Percentiles rank a stretch among this genome's conserved stretches.
Conservation (phyloP, 2,329 filamentous ascomycete genomes). For the Paraphaeosphaeria minitans region DNA sequence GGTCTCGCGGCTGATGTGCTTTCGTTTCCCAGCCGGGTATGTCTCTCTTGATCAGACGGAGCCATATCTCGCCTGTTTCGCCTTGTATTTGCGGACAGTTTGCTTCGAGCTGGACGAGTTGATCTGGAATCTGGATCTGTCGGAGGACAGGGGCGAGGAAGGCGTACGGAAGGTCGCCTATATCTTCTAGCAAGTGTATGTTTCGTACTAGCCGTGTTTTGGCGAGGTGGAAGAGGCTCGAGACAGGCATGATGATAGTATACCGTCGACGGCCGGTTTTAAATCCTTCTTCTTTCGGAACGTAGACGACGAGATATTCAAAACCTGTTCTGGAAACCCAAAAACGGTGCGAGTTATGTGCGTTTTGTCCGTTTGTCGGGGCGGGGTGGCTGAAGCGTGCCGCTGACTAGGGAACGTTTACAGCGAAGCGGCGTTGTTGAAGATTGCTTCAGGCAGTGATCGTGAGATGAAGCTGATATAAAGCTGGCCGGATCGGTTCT, state of each 20-base stretch:
- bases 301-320: neutral
- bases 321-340: neutral
- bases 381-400: neutral
- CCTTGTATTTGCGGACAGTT: slow-evolving; percentile 77
- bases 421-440: neutral
- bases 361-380: neutral
- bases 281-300: neutral
- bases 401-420: neutral
- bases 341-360: neutral
- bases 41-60: slow-evolving; percentile 76
- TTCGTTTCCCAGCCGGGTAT: slow-evolving; percentile 70
- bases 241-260: slow-evolving; percentile 36
- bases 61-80: slow-evolving; percentile 75
- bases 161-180: slow-evolving; percentile 73
- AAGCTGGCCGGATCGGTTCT: neutral
- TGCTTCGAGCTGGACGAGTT: slow-evolving; percentile 73
- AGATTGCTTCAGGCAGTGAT: neutral
- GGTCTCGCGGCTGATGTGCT: slow-evolving; percentile 66
- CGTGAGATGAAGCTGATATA: neutral
- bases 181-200: slow-evolving; percentile 61
- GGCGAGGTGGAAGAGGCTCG: slow-evolving; percentile 48
- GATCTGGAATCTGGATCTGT: slow-evolving; percentile 72
- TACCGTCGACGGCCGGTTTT: neutral
- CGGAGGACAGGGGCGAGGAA: slow-evolving; percentile 70
- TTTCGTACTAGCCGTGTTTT: slow-evolving; percentile 49